phyloP scores from a whole-genome alignment of 2,329 filamentous ascomycete species.

The Colletotrichum noveboracense region DNA sequence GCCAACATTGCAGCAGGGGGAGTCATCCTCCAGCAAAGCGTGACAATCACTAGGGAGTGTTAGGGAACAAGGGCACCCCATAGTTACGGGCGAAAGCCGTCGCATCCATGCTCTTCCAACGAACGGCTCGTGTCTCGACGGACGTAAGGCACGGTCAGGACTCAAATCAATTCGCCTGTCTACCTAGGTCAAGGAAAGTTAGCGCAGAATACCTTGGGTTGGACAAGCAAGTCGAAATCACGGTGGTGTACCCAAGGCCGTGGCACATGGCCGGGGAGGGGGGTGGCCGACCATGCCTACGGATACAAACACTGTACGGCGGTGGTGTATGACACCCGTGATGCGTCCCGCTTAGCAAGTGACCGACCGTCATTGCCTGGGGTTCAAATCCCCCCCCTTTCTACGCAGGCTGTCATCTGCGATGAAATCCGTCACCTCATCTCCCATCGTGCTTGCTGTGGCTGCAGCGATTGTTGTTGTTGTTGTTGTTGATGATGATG shows the following conservation, averaged over 20 bases:
- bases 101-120: neutral
- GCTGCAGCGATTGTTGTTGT: neutral
- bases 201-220: neutral
- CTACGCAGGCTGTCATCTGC: neutral
- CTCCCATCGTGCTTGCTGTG: neutral
- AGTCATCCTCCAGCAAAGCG: neutral
- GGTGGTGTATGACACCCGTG: neutral
- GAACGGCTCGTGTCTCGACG: neutral
- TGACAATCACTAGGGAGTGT: neutral
- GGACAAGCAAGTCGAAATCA: neutral
- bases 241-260: neutral
- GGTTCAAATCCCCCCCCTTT: neutral
- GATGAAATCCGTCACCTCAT: neutral
- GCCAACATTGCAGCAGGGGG: neutral
- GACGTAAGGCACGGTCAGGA: neutral
- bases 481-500: neutral
- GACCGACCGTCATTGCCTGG: neutral
- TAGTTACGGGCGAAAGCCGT: constrained; percentile 10
- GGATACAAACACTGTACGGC: neutral
- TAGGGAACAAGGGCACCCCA: neutral
- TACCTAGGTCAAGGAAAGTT: neutral
- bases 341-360: neutral
- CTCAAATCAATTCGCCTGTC: neutral
- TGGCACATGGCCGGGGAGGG: neutral
- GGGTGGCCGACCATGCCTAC: neutral